These are phyloP conservation scores for Phascolomyces articulosus DNA, from an alignment of 371 early-diverging fungal genomes.

Conservation along the genomic window DNA sequence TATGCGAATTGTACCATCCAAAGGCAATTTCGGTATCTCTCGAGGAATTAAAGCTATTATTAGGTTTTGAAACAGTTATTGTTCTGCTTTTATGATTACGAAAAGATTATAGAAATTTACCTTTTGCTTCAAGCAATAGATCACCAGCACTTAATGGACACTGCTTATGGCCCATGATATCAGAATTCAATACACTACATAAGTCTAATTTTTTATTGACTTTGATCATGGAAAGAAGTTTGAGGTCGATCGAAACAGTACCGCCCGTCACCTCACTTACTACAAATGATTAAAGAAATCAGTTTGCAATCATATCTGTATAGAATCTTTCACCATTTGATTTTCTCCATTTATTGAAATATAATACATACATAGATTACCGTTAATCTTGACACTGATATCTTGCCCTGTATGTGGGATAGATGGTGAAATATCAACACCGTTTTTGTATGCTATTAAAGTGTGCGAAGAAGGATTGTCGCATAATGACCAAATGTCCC, in stretches of 20 bases:
- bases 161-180: slow-evolving; percentile 36
- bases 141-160: slow-evolving; percentile 46
- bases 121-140: slow-evolving; percentile 39
- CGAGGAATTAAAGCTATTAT: slow-evolving; percentile 44
- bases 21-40: slow-evolving; percentile 46
- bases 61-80: too few species aligned
- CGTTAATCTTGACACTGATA: slow-evolving; percentile 48
- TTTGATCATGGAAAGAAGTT: slow-evolving; percentile 46
- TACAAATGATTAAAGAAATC: too few species aligned
- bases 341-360: neutral
- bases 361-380: slow-evolving; percentile 30
- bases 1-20: slow-evolving; percentile 44
- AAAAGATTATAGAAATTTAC: slow-evolving; percentile 14
- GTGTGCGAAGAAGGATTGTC: slow-evolving; percentile 36
- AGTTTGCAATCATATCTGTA: too few species aligned
- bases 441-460: slow-evolving; percentile 38
- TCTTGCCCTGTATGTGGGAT: slow-evolving; percentile 38
- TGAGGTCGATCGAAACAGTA: slow-evolving; percentile 44
- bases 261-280: slow-evolving; percentile 41
- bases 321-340: too few species aligned
- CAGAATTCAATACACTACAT: slow-evolving; percentile 36
- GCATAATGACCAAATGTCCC: slow-evolving; percentile 50
- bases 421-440: slow-evolving; percentile 43
- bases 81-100: too few species aligned
- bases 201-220: slow-evolving; percentile 48